Conservation (phyloP, 2,329 filamentous ascomycete genomes). For the Venturia carpophila region DNA sequence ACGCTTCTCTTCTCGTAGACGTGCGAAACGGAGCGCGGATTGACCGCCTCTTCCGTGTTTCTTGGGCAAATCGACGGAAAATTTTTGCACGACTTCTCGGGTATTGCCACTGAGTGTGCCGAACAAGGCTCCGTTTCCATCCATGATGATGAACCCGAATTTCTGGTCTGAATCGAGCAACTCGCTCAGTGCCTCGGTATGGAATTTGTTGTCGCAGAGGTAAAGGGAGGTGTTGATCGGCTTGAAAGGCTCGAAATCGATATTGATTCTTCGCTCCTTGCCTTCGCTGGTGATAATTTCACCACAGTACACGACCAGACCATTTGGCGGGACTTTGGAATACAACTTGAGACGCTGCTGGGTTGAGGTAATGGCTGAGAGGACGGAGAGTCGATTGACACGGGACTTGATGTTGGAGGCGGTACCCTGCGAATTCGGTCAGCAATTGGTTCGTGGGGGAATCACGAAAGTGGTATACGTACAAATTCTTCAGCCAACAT, state of each 20-base stretch:
- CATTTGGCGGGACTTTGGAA: conserved; percentile 97
- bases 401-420: conserved; percentile 99
- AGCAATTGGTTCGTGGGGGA: background rate
- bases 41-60: conserved; percentile 99
- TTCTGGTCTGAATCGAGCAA: conserved; percentile 97
- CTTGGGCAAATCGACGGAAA: conserved; percentile 97
- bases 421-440: conserved; percentile 57
- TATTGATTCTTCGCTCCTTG: conserved; percentile 99
- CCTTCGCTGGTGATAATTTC: conserved; percentile 99
- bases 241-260: conserved; percentile 99
- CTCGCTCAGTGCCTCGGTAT: conserved; percentile 94
- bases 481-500: conserved; percentile 99
- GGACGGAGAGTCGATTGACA: conserved; percentile 94
- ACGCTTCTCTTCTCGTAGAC: conserved; percentile 98
- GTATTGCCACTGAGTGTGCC: conserved; percentile 97
- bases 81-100: conserved; percentile 93
- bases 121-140: conserved; percentile 96
- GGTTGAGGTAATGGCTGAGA: conserved; percentile 97
- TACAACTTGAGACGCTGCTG: conserved; percentile 99
- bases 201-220: conserved; percentile 99
- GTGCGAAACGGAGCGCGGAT: conserved; percentile 97
- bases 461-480: conserved; percentile 34
- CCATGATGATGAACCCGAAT: conserved; percentile 99
- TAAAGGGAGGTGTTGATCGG: conserved; percentile 99
- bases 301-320: conserved; percentile 96